A percentile compares a stretch with the other conserved stretches of the same genome.
Evolutionary conservation across 1,284 basidiomycete species (phyloP).

Genomic region (Exsudoporus floridanus): DNA sequence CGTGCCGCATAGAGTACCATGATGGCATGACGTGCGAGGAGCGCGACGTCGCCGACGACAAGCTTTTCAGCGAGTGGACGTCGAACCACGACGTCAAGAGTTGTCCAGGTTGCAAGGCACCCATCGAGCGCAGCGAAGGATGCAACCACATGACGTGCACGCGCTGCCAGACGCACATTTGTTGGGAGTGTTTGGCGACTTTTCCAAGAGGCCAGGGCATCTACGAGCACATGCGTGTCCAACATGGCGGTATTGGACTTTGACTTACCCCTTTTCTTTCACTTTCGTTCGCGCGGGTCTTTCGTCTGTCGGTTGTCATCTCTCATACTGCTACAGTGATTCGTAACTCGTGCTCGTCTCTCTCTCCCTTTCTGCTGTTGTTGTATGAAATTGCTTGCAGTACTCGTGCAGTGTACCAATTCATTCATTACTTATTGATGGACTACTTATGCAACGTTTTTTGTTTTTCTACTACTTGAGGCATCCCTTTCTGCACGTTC

Average conservation of each 20-base stretch:
- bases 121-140: conserved; percentile 67
- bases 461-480: neutral
- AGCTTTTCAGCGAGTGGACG: conserved; percentile 61
- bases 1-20: conserved; percentile 65
- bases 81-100: conserved; percentile 59
- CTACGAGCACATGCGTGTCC: conserved; percentile 56
- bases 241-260: conserved; percentile 52
- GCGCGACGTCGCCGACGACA: conserved; percentile 48
- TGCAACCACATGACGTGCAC: conserved; percentile 77
- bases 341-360: neutral
- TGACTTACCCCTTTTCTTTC: conserved; percentile 11
- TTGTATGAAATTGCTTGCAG: conserved; percentile 14
- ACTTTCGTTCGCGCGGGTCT: neutral
- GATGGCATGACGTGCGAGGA: conserved; percentile 62
- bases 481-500: neutral
- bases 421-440: conserved; percentile 23
- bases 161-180: conserved; percentile 69
- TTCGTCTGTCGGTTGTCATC: conserved; percentile 1
- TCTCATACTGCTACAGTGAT: conserved; percentile 14
- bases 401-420: conserved; percentile 1
- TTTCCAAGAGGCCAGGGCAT: conserved; percentile 59
- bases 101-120: conserved; percentile 65
- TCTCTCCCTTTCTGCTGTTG: neutral
- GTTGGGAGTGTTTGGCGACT: conserved; percentile 70
- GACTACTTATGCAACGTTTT: conserved; percentile 23